These are phyloP conservation scores for Phytophthora aleatoria DNA, from an alignment of 352 stramenopile genomes.

Conservation along the genomic window DNA sequence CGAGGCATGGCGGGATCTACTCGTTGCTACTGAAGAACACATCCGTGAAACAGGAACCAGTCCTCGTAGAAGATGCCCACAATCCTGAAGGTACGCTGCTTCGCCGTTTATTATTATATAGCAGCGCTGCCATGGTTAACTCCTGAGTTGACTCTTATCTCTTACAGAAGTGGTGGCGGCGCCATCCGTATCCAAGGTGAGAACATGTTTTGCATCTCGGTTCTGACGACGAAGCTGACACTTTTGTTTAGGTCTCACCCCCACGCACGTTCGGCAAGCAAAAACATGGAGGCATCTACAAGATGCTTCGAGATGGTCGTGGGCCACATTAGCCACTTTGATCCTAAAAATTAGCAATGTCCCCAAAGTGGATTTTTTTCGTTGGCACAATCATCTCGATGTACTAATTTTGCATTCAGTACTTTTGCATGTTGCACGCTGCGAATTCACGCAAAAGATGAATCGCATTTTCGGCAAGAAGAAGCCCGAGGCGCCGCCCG, in stretches of 20 bases:
- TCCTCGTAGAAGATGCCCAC: constrained; percentile 59
- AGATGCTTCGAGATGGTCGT: constrained; percentile 48
- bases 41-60: constrained; percentile 46
- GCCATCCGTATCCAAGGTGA: constrained; percentile 28
- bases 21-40: constrained; percentile 75
- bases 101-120: background rate
- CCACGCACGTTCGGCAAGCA: constrained; percentile 45
- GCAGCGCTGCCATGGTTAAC: background rate
- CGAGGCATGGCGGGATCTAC: constrained; percentile 81
- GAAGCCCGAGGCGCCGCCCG: constrained; percentile 65
- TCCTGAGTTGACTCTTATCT: background rate
- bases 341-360: too few species aligned
- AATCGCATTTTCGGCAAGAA: constrained; percentile 89
- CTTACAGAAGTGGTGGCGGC: constrained; percentile 6
- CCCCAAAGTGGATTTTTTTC: background rate
- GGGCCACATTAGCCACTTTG: constrained; percentile 8
- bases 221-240: constrained; percentile 2
- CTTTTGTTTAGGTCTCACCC: constrained; percentile 28
- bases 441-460: constrained; percentile 36
- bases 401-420: background rate
- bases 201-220: background rate
- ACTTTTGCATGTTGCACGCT: background rate
- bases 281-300: constrained; percentile 79
- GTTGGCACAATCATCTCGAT: background rate
- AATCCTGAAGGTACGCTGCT: constrained; percentile 20